Conservation (phyloP, 2,329 filamentous ascomycete species). For the Iodosphaeria phyllophila region DNA sequence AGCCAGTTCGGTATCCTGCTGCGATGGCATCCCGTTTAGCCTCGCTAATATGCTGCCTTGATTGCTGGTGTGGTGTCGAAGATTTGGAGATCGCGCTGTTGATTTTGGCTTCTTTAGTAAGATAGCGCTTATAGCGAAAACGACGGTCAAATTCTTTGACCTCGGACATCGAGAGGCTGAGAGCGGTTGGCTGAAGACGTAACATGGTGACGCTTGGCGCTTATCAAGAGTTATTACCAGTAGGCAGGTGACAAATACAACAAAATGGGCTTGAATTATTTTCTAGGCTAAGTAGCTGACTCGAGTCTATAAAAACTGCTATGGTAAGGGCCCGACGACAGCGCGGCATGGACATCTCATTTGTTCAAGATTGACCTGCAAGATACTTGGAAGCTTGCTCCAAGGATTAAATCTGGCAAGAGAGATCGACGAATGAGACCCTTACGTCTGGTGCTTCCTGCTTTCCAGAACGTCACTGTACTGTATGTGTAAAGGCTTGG, state of each 20-base stretch:
- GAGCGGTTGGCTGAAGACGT: conserved; percentile 19
- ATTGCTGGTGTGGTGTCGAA: neutral
- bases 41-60: neutral
- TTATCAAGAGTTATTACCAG: neutral
- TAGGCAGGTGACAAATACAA: neutral
- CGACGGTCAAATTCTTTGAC: conserved; percentile 19
- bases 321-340: neutral
- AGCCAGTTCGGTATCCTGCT: neutral
- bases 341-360: neutral
- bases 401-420: too few relatives aligned
- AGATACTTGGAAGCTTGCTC: too few relatives aligned
- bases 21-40: neutral
- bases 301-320: neutral
- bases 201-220: conserved; percentile 16
- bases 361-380: neutral
- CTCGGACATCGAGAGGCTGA: conserved; percentile 21
- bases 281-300: neutral
- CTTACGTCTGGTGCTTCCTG: too few relatives aligned
- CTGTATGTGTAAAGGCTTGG: too few relatives aligned
- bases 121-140: conserved; percentile 14
- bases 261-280: neutral
- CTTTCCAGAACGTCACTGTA: too few relatives aligned
- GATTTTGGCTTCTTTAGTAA: conserved; percentile 10
- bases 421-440: too few relatives aligned
- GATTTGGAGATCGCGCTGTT: conserved; percentile 5